Conservation (phyloP, 2,329 filamentous ascomycete species). For the Fusarium falciforme region DNA sequence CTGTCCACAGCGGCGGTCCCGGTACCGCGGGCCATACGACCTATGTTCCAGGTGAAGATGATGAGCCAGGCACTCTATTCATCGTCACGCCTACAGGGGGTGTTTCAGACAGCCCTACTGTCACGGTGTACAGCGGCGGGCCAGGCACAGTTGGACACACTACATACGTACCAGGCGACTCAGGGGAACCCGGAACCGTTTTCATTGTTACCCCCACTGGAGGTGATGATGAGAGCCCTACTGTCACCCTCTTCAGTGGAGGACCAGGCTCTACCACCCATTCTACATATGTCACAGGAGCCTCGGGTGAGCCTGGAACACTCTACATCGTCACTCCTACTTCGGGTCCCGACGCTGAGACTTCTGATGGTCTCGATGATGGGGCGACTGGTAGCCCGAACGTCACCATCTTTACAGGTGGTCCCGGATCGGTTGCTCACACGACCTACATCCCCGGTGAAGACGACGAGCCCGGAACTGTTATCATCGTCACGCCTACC, state of each 20-base stretch:
- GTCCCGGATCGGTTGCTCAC: background rate
- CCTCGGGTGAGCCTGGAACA: slow-evolving; percentile 1
- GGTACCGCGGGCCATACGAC: background rate
- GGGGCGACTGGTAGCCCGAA: background rate
- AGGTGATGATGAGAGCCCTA: background rate
- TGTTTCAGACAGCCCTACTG: background rate
- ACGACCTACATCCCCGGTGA: background rate
- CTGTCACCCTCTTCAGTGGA: background rate
- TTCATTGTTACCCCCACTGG: background rate
- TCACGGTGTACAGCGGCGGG: slow-evolving; percentile 11
- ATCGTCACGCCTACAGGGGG: slow-evolving; percentile 4
- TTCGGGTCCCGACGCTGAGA: background rate
- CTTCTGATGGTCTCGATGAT: background rate
- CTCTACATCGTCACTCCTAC: slow-evolving; percentile 18
- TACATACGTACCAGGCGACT: background rate
- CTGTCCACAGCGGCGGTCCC: background rate
- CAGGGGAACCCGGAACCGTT: background rate
- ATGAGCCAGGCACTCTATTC: slow-evolving; percentile 6
- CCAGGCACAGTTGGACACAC: background rate
- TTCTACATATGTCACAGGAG: slow-evolving; percentile 2
- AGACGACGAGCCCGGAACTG: background rate
- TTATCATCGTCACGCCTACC: slow-evolving; percentile 12
- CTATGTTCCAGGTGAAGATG: slow-evolving; percentile 2
- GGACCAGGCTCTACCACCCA: background rate
- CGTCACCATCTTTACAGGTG: slow-evolving; percentile 13